Percentiles rank a stretch among this genome's conserved stretches.
These are phyloP conservation scores for Boletus eberwhitei DNA, from an alignment of 768 basidiomycete species.

Conservation along the genomic window DNA sequence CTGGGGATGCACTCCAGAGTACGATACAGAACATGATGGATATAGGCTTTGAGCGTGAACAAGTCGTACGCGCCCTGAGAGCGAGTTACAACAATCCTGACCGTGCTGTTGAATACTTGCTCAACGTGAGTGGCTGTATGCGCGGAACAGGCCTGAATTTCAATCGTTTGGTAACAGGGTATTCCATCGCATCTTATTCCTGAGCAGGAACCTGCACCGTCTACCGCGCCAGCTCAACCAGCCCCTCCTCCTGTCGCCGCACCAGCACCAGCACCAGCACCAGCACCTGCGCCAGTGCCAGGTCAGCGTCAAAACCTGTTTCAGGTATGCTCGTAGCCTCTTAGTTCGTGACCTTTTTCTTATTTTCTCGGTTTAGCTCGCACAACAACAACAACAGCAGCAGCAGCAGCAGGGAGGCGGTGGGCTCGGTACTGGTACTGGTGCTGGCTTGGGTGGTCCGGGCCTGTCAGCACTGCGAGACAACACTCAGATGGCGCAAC, in stretches of 20 bases:
- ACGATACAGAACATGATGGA: conserved; percentile 83
- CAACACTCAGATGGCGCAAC: conserved; percentile 63
- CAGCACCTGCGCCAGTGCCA: conserved; percentile 17
- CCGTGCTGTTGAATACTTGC: conserved; percentile 95
- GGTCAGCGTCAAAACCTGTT: conserved; percentile 80
- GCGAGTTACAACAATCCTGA: conserved; percentile 98
- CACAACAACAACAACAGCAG: conserved; percentile 70
- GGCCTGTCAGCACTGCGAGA: conserved; percentile 54
- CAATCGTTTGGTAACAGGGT: conserved; percentile 47
- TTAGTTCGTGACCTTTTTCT: neutral
- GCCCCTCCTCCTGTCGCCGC: conserved; percentile 37
- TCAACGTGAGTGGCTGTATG: conserved; percentile 60
- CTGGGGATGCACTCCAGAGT: conserved; percentile 70
- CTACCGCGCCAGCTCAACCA: conserved; percentile 44
- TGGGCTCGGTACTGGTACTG: conserved; percentile 27
- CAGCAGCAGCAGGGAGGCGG: conserved; percentile 29
- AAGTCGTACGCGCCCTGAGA: conserved; percentile 79
- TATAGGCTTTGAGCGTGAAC: conserved; percentile 91
- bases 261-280: conserved; percentile 23
- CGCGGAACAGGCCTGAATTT: conserved; percentile 1
- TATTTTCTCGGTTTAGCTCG: conserved; percentile 46
- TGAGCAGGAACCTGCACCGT: conserved; percentile 26
- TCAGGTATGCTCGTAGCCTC: conserved; percentile 48
- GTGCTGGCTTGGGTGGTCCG: conserved; percentile 26
- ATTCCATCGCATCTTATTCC: conserved; percentile 67